phyloP scores from a whole-genome alignment of 2,329 filamentous ascomycete genomes.

The Davidsoniella eucalypti region DNA sequence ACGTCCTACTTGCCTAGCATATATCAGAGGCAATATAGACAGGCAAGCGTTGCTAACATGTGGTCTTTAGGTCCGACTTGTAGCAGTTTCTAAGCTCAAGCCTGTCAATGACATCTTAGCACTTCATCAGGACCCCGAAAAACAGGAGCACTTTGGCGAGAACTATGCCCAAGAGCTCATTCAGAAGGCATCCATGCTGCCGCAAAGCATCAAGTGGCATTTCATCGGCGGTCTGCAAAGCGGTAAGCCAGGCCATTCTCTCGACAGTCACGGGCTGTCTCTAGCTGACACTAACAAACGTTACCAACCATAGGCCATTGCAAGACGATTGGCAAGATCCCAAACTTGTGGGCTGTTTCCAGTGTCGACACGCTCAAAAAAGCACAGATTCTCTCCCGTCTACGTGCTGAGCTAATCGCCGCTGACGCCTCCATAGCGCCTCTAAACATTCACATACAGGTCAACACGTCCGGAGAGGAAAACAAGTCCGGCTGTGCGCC shows the following conservation, averaged over 20 bases:
- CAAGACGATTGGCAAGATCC: constrained; percentile 68
- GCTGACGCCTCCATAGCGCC: constrained; percentile 21
- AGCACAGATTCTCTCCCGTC: constrained; percentile 61
- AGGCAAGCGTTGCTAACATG: neutral
- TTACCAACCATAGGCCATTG: constrained; percentile 54
- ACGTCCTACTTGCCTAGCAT: too few relatives aligned
- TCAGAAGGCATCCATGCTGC: constrained; percentile 71
- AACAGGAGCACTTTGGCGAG: constrained; percentile 75
- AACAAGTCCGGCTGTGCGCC: constrained; percentile 72
- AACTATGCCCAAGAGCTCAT: constrained; percentile 87
- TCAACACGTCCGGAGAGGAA: constrained; percentile 85
- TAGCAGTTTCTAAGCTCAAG: constrained; percentile 94
- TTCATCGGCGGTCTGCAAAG: constrained; percentile 92
- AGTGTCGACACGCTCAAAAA: constrained; percentile 83
- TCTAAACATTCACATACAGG: constrained; percentile 71
- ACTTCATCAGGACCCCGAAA: constrained; percentile 45
- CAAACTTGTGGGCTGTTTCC: constrained; percentile 81
- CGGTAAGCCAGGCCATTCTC: constrained; percentile 20
- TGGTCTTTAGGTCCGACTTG: constrained; percentile 51
- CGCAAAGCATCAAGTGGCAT: constrained; percentile 70
- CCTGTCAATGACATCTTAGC: constrained; percentile 80
- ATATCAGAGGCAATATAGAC: too few relatives aligned
- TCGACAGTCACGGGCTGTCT: neutral
- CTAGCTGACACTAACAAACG: constrained; percentile 3
- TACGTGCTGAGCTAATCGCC: constrained; percentile 43